phyloP scores from a whole-genome alignment of 805 yeast species.

The Komagataella ulmi region DNA sequence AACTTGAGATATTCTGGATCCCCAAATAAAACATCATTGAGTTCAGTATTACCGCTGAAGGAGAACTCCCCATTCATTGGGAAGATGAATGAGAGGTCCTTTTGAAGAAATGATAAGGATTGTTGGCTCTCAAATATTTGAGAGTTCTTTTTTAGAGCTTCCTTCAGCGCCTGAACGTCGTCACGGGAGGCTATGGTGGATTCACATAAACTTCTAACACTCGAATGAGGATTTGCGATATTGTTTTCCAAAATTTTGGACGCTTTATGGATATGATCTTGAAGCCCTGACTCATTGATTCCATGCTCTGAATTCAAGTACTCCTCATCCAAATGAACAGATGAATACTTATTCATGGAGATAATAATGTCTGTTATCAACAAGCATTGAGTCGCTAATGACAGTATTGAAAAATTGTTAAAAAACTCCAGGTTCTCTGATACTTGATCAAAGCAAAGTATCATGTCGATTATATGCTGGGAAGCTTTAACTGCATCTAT shows the following conservation, averaged over 20 bases:
- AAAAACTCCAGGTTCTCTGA: neutral
- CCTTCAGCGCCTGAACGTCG: neutral
- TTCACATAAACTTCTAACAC: neutral
- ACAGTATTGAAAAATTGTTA: neutral
- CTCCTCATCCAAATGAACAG: neutral
- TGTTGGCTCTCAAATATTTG: neutral
- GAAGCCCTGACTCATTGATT: neutral
- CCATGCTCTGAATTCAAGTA: neutral
- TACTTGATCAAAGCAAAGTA: neutral
- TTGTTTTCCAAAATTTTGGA: neutral
- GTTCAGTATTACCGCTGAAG: neutral
- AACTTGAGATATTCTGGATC: neutral
- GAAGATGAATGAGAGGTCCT: neutral
- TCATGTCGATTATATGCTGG: neutral
- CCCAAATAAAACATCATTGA: neutral
- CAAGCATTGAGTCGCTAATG: neutral
- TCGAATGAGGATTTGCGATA: neutral
- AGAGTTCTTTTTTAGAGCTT: neutral
- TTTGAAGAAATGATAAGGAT: neutral
- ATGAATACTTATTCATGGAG: neutral
- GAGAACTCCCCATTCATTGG: neutral
- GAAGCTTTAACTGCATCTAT: neutral
- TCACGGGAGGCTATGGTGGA: neutral
- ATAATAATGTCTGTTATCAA: slow-evolving; percentile 1
- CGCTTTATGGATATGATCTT: neutral